Evolutionary conservation across 305 asterid genomes (phyloP).

Genomic region (Nicotiana rustica): DNA sequence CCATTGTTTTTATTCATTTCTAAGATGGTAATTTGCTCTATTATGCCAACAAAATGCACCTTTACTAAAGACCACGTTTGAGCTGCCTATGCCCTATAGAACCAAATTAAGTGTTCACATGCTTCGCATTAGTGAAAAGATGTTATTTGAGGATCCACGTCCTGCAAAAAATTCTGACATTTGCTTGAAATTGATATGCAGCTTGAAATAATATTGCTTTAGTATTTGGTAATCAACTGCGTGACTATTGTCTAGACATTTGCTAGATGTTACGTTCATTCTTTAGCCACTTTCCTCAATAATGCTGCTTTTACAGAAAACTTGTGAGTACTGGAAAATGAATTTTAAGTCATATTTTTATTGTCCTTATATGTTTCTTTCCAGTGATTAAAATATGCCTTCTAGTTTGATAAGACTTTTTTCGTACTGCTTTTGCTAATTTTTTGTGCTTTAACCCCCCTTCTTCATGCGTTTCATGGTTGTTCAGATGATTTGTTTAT

Average conservation of each 20-base stretch:
- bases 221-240: background rate
- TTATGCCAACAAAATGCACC: background rate
- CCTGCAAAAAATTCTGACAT: background rate
- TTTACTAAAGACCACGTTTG: background rate
- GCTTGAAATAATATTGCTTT: background rate
- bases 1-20: constrained; percentile 11
- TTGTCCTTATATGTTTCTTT: background rate
- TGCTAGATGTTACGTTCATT: constrained; percentile 10
- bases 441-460: background rate
- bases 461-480: background rate
- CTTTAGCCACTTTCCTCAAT: background rate
- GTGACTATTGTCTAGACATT: background rate
- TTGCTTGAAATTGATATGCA: background rate
- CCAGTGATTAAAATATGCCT: background rate
- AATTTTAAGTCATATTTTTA: background rate
- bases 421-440: background rate
- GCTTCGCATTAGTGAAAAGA: background rate
- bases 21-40: background rate
- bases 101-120: constrained; percentile 5
- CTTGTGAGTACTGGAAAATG: background rate
- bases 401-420: background rate
- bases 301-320: constrained; percentile 7
- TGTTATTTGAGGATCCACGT: constrained; percentile 17
- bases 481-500: background rate
- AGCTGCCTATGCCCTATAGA: background rate